Evolutionary conservation across 129 eudicot genomes (phyloP), one percentile per base, ranked within the genome.

Genomic region (Artemisia annua): DNA sequence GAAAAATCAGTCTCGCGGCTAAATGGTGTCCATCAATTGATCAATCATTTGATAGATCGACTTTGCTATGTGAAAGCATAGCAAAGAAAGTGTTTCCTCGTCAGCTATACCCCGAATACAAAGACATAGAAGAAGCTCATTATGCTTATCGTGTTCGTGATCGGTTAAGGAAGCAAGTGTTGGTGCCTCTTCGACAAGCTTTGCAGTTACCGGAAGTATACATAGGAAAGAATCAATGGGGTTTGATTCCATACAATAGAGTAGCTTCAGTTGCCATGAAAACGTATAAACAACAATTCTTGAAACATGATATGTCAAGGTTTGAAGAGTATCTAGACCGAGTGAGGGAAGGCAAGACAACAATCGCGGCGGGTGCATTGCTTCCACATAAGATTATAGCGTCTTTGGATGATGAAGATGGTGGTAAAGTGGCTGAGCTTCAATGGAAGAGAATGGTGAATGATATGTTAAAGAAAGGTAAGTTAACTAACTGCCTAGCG

Each of bases 101-200:
- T 10, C 62, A 26, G 9, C 61, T 50, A n/a, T 69, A 7, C 62
- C 3, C 11, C 0, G 73, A 68, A 52, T 69, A 52, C 22, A 48
- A 69, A 1, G 50, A 8, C 20, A 26, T 69, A 15, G 73, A 68
- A 51, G 73, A 51, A 3, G 73, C 48, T 14, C 61, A 68, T 51
- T 68, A 68, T 46, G 73, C 73, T 3, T 68, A 68, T 9, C 73
- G 73, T 26, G 73, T 68, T 51, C 62, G 73, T 9, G 73, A 50
- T 48, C n/a, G 48, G 73, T 8, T 69, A 69, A 9, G 73, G 35
- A 69, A 69, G 48, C 48, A 68, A 51, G 44, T 68, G 3, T 20
- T 68, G 48, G 73, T 68, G 26, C 73, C 73, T 51, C 73, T 68
- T 3, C n/a, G 73, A 5, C 7, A n/a, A 51, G 22, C 57, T 7